Base-by-base conservation (phyloP, 371 early-diverging fungal species). In the Lichtheimia hyalospora region DNA sequence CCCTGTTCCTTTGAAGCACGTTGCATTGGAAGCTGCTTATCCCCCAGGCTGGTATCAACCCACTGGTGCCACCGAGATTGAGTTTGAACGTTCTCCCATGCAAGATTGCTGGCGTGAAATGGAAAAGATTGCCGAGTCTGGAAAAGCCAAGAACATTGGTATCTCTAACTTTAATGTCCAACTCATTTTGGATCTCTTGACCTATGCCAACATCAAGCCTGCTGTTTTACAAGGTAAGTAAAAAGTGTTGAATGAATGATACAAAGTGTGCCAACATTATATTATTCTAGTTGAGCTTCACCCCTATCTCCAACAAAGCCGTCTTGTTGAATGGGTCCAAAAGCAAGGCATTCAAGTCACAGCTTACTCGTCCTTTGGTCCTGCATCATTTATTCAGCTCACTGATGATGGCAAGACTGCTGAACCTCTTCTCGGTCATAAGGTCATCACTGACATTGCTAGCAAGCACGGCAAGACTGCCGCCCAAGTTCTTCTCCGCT, bases 231-330 rank as follows among this genome's bases (percentile, higher is more conserved):
- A 64, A 50, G 55, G 62, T 67, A 62, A 52, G 24, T 27, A 20
- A 5, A 46, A 18, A 18, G 16, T 18, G 24, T 23, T 20, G 3
- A 8, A 25, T 1, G 8, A 27, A 2, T 14, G 2, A 13, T 3
- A 18, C 53, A 40, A 21, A 21, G 44, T 55, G 16, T 5, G 16
- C 44, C 41, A 25, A 25, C 15, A 14, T 25, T 40, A 3, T 20
- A 8, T 40, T 40, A 27, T 39, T 40, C 13, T 39, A 77, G 71
- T 83, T 20, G 84, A 89, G 60, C 63, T 81, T n/a, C 84, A 86
- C 64, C 89, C 88, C 12, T 84, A 85, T 61, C 71, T 87, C 42
- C 78, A 77, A 52, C 87, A 88, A 46, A 57, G 65, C 20, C 64
- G 68, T 2, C 59, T 84, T 10, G 65, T 80, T 58, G 23, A 57